A percentile compares a stretch with the other conserved stretches of the same genome.
phyloP scores from a whole-genome alignment of 352 stramenopile genomes.

The Pythium rhizo-oryzae region DNA sequence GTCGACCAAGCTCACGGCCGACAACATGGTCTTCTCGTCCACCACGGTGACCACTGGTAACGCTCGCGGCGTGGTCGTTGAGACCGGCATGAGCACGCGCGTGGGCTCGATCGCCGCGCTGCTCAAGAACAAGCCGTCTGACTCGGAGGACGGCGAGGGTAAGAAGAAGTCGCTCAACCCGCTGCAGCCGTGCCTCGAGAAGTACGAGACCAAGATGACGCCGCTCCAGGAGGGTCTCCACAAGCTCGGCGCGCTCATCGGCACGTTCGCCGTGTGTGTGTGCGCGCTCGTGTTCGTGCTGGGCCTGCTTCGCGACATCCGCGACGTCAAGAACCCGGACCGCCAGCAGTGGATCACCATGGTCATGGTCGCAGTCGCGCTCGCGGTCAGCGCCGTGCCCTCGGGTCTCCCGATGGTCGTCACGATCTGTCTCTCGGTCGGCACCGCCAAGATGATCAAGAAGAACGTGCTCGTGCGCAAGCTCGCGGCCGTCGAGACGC shows the following conservation, averaged over 20 bases:
- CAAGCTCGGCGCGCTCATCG: slow-evolving; percentile 92
- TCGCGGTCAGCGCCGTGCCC: slow-evolving; percentile 72
- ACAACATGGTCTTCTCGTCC: too few species aligned
- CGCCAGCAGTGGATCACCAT: slow-evolving; percentile 91
- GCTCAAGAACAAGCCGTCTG: too few species aligned
- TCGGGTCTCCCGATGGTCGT: slow-evolving; percentile 83
- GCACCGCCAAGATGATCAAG: slow-evolving; percentile 74
- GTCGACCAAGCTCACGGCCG: too few species aligned
- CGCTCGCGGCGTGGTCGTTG: too few species aligned
- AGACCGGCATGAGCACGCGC: too few species aligned
- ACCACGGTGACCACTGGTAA: too few species aligned
- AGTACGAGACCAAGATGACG: slow-evolving; percentile 75
- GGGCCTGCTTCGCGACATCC: slow-evolving; percentile 55
- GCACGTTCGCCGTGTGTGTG: slow-evolving; percentile 83
- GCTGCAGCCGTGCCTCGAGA: slow-evolving; percentile 49
- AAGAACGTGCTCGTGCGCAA: slow-evolving; percentile 87
- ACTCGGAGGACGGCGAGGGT: too few species aligned
- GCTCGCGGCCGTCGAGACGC: slow-evolving; percentile 78
- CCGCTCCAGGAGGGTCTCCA: slow-evolving; percentile 94
- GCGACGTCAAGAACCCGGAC: slow-evolving; percentile 62
- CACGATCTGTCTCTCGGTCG: slow-evolving; percentile 75
- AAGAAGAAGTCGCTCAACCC: slow-evolving; percentile 57
- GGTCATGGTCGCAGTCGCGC: slow-evolving; percentile 94
- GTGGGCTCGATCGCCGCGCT: too few species aligned
- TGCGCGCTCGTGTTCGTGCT: slow-evolving; percentile 91